Conservation (phyloP, 31 red algal species). For the Endocladia muricata region DNA sequence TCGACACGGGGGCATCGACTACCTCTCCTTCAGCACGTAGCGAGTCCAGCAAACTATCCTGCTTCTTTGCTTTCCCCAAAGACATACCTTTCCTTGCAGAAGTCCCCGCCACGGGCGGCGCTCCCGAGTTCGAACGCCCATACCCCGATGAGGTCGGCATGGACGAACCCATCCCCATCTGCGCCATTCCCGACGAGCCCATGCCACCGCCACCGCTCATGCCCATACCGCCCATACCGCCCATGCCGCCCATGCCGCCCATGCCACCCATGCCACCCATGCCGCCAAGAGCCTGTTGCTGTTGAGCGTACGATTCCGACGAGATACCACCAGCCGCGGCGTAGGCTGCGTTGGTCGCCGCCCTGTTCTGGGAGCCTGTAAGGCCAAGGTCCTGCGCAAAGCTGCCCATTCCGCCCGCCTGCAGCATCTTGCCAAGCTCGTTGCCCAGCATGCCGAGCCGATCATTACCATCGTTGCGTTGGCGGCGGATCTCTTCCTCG, state of each 20-base stretch:
- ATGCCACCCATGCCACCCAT: slow-evolving; percentile 26
- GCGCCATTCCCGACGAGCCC: slow-evolving; percentile 30
- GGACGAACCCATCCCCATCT: slow-evolving; percentile 32
- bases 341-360: slow-evolving; percentile 51
- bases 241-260: slow-evolving; percentile 13
- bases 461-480: slow-evolving; percentile 73
- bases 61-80: slow-evolving; percentile 73
- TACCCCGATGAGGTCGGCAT: slow-evolving; percentile 38
- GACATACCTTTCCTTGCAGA: slow-evolving; percentile 89
- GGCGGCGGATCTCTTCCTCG: slow-evolving; percentile 70
- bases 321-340: slow-evolving; percentile 80
- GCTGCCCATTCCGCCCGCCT: slow-evolving; percentile 68
- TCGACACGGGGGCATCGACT: slow-evolving; percentile 64
- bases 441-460: slow-evolving; percentile 71
- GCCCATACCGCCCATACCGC: slow-evolving; percentile 36
- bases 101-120: slow-evolving; percentile 59
- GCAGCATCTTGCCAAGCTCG: slow-evolving; percentile 75
- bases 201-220: slow-evolving; percentile 14
- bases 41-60: slow-evolving; percentile 77
- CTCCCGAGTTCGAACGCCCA: slow-evolving; percentile 22
- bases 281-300: slow-evolving; percentile 29
- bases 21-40: slow-evolving; percentile 93
- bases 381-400: slow-evolving; percentile 74
- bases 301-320: slow-evolving; percentile 63
- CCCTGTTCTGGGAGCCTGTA: slow-evolving; percentile 40